Conservation (phyloP, 129 eudicot species). For the Glebionis coronaria region DNA sequence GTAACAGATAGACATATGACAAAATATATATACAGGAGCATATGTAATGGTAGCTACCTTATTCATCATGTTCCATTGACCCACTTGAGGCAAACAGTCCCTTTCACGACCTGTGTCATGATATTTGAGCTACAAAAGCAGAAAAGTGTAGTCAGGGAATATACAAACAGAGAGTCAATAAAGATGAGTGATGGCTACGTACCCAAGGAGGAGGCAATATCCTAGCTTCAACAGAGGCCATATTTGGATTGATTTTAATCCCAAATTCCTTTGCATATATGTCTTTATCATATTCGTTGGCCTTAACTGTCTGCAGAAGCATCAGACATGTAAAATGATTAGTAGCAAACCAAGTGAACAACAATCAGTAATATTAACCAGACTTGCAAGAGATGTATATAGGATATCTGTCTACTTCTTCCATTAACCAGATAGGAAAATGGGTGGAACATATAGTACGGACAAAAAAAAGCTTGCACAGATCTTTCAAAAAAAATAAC, state of each 20-base stretch:
- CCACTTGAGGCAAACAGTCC: conserved; percentile 93
- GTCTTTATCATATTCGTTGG: conserved; percentile 66
- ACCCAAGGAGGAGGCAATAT: conserved; percentile 98
- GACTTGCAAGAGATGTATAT: not conserved
- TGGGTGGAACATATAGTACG: not conserved
- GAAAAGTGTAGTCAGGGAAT: conserved; percentile 15
- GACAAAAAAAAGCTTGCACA: too few relatives aligned
- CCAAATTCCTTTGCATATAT: conserved; percentile 90
- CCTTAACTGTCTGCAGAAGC: conserved; percentile 64
- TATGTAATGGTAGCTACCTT: conserved; percentile 45
- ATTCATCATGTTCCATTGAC: conserved; percentile 98
- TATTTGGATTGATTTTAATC: conserved; percentile 61
- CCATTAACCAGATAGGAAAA: not conserved
- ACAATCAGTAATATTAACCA: conserved; percentile 1
- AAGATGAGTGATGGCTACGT: conserved; percentile 11
- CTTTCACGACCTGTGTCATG: conserved; percentile 93
- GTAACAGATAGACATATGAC: not conserved
- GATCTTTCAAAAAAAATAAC: not conserved
- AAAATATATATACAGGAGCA: not conserved
- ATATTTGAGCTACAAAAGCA: conserved; percentile 62
- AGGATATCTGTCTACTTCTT: too few relatives aligned
- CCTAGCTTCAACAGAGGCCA: conserved; percentile 85
- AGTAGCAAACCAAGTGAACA: not conserved
- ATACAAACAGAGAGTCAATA: not conserved
- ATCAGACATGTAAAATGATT: not conserved